Evolutionary conservation across 176 grass and related monocot species (phyloP).

Genomic region (Avena insularis): DNA sequence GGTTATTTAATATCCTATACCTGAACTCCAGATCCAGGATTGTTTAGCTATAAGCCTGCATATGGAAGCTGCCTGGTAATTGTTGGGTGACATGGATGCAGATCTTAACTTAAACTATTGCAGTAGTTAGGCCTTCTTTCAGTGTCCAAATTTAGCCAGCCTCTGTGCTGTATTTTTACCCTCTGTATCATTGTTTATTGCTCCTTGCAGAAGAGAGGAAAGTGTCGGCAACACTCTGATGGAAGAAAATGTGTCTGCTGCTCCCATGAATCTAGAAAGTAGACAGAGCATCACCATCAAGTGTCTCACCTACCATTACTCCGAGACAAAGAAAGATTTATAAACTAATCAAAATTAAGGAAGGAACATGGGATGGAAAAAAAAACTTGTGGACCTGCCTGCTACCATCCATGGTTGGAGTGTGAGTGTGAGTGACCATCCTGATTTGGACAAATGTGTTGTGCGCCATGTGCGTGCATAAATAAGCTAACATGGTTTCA

Average conservation of each 20-base stretch:
- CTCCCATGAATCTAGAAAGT: conserved; percentile 43
- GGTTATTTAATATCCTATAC: background rate
- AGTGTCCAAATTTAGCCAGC: conserved; percentile 19
- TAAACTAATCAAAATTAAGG: background rate
- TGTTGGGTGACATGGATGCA: background rate
- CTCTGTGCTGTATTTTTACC: background rate
- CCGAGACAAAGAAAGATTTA: conserved; percentile 22
- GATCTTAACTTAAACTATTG: conserved; percentile 29
- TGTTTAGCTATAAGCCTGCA: background rate
- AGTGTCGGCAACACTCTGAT: conserved; percentile 23
- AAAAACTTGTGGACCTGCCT: background rate
- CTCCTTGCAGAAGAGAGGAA: conserved; percentile 31
- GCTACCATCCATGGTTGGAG: conserved; percentile 19
- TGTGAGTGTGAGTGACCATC: background rate
- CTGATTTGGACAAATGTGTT: background rate
- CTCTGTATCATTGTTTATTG: conserved; percentile 35
- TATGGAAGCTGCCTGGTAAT: background rate
- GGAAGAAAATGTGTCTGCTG: background rate
- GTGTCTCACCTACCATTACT: conserved; percentile 45
- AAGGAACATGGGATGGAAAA: background rate
- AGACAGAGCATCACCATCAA: conserved; percentile 39
- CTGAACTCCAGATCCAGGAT: background rate
- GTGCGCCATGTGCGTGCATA: background rate
- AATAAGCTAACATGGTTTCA: background rate
- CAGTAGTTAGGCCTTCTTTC: background rate